Percentiles rank a stretch among this genome's conserved stretches.
phyloP scores from a whole-genome alignment of 2,329 filamentous ascomycete species.

The Penicillium sp. region DNA sequence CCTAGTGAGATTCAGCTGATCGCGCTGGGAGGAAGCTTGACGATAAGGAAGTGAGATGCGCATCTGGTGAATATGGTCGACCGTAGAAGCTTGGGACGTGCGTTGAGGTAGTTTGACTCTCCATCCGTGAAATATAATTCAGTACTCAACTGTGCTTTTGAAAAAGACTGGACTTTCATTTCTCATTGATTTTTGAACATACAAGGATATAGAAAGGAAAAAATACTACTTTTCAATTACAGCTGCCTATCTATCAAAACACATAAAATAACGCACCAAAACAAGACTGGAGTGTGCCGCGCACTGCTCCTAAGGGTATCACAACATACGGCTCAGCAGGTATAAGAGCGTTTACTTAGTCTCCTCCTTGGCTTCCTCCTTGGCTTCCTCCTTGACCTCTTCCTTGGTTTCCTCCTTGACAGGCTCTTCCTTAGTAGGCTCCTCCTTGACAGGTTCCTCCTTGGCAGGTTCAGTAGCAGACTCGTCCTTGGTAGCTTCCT shows the following conservation, averaged over 20 bases:
- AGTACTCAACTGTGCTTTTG: no score
- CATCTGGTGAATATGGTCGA: slow-evolving; percentile 9
- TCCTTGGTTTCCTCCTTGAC: slow-evolving; percentile 16
- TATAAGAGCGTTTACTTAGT: slow-evolving; percentile 17
- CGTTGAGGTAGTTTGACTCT: no score
- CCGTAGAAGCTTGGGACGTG: slow-evolving; percentile 18
- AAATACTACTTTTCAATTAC: background rate
- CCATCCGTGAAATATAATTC: no score
- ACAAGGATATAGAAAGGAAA: no score
- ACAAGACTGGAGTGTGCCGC: slow-evolving; percentile 19
- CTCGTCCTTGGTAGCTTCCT: slow-evolving; percentile 15
- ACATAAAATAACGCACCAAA: slow-evolving; percentile 13
- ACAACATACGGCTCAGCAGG: slow-evolving; percentile 20
- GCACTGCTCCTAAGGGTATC: slow-evolving; percentile 29
- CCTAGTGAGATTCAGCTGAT: background rate
- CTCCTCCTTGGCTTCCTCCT: slow-evolving; percentile 25
- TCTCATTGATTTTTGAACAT: background rate
- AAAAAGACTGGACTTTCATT: no score
- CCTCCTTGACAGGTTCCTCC: slow-evolving; percentile 22
- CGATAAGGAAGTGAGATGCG: slow-evolving; percentile 24
- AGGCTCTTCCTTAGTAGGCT: slow-evolving; percentile 17
- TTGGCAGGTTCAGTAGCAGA: slow-evolving; percentile 10
- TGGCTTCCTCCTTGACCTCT: slow-evolving; percentile 8
- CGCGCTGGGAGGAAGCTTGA: slow-evolving; percentile 13
- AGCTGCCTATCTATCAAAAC: slow-evolving; percentile 2